Evolutionary conservation across 2,329 filamentous ascomycete species (phyloP), one percentile per base, ranked within the genome.

Genomic region (Alternaria brassicicola): DNA sequence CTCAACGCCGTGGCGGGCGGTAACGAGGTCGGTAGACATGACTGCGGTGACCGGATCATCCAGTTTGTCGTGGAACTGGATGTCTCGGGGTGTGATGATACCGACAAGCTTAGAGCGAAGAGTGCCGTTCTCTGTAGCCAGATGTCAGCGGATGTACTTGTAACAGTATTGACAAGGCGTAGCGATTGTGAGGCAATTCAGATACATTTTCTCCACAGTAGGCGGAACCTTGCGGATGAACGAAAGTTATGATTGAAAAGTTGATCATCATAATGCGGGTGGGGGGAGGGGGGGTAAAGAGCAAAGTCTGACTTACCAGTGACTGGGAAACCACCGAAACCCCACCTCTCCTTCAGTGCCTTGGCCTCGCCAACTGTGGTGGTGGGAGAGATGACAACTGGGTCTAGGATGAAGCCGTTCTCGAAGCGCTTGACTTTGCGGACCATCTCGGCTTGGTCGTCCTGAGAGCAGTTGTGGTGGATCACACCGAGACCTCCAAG

Each of bases 351-450:
- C 85, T 97, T 99, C 68, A 99, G 84, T 30, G 89, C 89, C 80
- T 90, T 94, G 58, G 92, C 94, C 80, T 98, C 93, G 51, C 87
- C 92, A 57, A 99, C 91, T 36, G 94, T 97, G 65, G 92, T 96
- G 67, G 85, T 86, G 60, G 91, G 91, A 73, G 87, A 90, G 71
- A 99, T 92, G 75, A 98, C 93, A 57, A 99, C 88, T 41, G 95
- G 95, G 76, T 99, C 96, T 45, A 92, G 85, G 76, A 99, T 99
- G 84, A 99, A 99, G 70, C 95, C 95, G 83, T 99, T 99, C 84
- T 99, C 95, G 80, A 93, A 99, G 75, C 95, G 88, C 89, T 99
- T 99, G 72, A 99, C 95, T 84, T 97, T 98, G 80, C 92, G 88
- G 68, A 99, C 92, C 95, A 99, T 99, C 83, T 97, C 93, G 67